Conservation (phyloP, 2,329 filamentous ascomycete species). For the Raffaelea deltoideospora region DNA sequence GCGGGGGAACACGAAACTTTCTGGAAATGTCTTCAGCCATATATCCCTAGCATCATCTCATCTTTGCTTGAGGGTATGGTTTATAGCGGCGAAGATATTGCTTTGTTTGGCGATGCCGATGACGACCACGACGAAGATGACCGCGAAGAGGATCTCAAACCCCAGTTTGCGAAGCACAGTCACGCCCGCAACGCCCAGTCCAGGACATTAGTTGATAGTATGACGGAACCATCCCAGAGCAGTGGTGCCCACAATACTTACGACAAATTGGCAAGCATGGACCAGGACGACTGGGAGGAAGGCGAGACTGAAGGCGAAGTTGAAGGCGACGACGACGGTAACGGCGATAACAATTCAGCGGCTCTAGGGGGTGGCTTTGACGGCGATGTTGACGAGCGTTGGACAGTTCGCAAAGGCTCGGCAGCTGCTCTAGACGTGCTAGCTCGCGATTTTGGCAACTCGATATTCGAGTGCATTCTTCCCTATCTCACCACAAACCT, state of each 20-base stretch:
- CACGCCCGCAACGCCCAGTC: constrained; percentile 39
- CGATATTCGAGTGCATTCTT: constrained; percentile 81
- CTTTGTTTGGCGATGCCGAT: constrained; percentile 66
- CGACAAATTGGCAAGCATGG: constrained; percentile 35
- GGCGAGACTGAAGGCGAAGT: constrained; percentile 61
- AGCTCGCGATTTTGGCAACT: constrained; percentile 72
- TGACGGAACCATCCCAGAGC: constrained; percentile 34
- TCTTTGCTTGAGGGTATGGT: constrained; percentile 90
- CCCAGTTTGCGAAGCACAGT: constrained; percentile 65
- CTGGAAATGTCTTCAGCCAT: constrained; percentile 60
- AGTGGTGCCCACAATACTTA: constrained; percentile 24
- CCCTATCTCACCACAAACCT: constrained; percentile 87
- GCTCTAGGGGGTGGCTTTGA: too few relatives aligned
- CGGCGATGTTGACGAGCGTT: constrained; percentile 73
- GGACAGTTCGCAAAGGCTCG: constrained; percentile 94
- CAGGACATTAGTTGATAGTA: too few relatives aligned
- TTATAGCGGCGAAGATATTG: constrained; percentile 86
- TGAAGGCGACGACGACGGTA: constrained; percentile 77
- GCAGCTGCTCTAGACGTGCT: constrained; percentile 91
- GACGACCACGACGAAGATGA: constrained; percentile 90
- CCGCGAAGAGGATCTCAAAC: constrained; percentile 78
- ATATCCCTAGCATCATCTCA: constrained; percentile 73
- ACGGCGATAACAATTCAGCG: constrained; percentile 51
- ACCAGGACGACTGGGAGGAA: constrained; percentile 78
- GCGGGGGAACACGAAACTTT: constrained; percentile 77